Conservation (phyloP, 1,284 basidiomycete species). For the Wallemia hederae region DNA sequence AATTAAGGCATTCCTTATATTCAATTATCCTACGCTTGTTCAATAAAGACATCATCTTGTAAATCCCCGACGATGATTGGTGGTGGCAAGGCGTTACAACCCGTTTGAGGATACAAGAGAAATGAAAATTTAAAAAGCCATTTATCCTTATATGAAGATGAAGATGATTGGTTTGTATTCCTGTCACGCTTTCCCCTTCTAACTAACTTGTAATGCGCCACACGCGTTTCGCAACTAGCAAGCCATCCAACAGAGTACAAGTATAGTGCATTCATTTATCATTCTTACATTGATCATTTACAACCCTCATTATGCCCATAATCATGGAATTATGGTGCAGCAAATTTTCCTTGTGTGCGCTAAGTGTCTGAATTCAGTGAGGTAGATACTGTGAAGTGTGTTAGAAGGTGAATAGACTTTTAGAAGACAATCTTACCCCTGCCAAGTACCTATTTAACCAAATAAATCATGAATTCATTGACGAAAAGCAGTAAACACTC, state of each 20-base stretch:
- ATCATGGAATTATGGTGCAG: slow-evolving; percentile 30
- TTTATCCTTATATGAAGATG: too few relatives aligned
- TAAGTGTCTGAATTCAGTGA: slow-evolving; percentile 44
- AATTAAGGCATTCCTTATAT: neutral
- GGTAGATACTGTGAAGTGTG: slow-evolving; percentile 31
- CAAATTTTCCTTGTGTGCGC: slow-evolving; percentile 38
- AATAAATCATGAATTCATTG: slow-evolving; percentile 2
- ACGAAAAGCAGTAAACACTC: slow-evolving; percentile 33
- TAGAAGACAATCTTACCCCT: slow-evolving; percentile 1
- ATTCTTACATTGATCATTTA: too few relatives aligned
- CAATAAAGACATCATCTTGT: neutral
- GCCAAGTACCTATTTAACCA: slow-evolving; percentile 1
- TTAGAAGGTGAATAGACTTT: neutral
- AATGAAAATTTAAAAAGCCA: too few relatives aligned
- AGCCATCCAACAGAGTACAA: too few relatives aligned
- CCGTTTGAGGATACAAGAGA: too few relatives aligned
- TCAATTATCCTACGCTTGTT: neutral
- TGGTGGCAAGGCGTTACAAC: too few relatives aligned
- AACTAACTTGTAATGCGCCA: too few relatives aligned
- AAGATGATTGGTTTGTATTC: too few relatives aligned
- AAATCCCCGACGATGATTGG: too few relatives aligned
- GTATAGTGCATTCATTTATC: neutral
- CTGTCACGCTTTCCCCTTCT: too few relatives aligned
- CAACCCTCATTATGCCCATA: neutral
- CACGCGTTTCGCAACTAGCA: too few relatives aligned